Conservation (phyloP, 345 rosid species). For the Eucalyptus curtisii region DNA sequence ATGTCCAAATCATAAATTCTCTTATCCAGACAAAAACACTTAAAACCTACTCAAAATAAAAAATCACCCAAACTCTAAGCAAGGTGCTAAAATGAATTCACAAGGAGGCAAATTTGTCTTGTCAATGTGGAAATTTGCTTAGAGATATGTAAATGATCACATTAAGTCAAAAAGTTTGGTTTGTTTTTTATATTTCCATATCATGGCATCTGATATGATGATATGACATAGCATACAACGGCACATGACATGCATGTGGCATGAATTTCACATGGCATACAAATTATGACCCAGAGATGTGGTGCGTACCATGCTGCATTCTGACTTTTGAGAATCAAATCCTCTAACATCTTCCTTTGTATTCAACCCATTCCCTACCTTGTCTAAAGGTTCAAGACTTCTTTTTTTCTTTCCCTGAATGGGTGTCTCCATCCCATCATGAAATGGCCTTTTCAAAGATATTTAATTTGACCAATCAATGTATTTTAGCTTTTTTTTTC, state of each 20-base stretch:
- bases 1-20: background rate
- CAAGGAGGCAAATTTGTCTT: background rate
- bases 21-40: background rate
- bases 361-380: background rate
- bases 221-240: background rate
- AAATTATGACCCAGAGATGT: accelerated
- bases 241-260: background rate
- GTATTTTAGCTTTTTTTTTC: background rate
- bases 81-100: background rate
- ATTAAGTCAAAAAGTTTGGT: background rate
- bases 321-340: background rate
- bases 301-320: background rate
- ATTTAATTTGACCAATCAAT: background rate
- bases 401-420: background rate
- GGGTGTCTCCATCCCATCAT: background rate
- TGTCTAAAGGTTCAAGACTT: background rate
- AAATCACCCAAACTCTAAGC: background rate
- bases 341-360: background rate
- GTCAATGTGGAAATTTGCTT: background rate
- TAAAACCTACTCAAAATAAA: background rate
- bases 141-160: background rate
- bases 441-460: background rate
- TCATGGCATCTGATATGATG: background rate
- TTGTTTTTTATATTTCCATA: background rate
- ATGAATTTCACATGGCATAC: background rate